These are phyloP conservation scores for Helianthus tuberosus DNA, from an alignment of 129 eudicot genomes.

Conservation along the genomic window DNA sequence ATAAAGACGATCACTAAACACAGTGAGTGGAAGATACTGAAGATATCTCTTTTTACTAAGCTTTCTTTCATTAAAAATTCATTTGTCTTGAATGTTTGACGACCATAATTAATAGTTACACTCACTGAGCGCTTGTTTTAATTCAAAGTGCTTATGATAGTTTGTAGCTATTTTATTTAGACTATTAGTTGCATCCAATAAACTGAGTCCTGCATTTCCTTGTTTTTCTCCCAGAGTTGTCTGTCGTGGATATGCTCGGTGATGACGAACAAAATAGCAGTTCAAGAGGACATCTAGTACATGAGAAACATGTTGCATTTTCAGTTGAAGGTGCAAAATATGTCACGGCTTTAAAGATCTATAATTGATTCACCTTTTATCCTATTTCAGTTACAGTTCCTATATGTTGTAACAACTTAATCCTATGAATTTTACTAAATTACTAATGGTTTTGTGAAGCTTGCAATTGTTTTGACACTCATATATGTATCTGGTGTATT, in stretches of 20 bases:
- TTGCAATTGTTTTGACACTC: constrained; percentile 19
- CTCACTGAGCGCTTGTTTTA: constrained; percentile 2
- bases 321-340: constrained; percentile 73
- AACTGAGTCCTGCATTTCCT: constrained; percentile 17
- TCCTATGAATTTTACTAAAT: constrained; percentile 12
- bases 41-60: constrained; percentile 9
- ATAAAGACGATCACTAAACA: constrained; percentile 35
- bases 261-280: constrained; percentile 60
- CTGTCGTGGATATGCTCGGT: constrained; percentile 74
- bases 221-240: constrained; percentile 51
- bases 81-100: constrained; percentile 13
- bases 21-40: constrained; percentile 41
- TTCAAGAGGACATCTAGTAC: constrained; percentile 42
- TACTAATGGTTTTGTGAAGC: constrained; percentile 13
- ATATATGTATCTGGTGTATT: constrained; percentile 19
- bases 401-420: not conserved
- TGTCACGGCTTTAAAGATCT: constrained; percentile 13
- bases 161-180: constrained; percentile 7
- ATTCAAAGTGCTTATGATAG: constrained; percentile 14
- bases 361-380: constrained; percentile 14
- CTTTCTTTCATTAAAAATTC: constrained; percentile 10
- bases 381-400: not conserved
- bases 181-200: constrained; percentile 11
- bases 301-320: constrained; percentile 87
- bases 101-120: constrained; percentile 10